Percentiles rank a stretch among this genome's conserved stretches.
Conservation (phyloP, 2,329 filamentous ascomycete genomes). For the Epichloe sylvatica region DNA sequence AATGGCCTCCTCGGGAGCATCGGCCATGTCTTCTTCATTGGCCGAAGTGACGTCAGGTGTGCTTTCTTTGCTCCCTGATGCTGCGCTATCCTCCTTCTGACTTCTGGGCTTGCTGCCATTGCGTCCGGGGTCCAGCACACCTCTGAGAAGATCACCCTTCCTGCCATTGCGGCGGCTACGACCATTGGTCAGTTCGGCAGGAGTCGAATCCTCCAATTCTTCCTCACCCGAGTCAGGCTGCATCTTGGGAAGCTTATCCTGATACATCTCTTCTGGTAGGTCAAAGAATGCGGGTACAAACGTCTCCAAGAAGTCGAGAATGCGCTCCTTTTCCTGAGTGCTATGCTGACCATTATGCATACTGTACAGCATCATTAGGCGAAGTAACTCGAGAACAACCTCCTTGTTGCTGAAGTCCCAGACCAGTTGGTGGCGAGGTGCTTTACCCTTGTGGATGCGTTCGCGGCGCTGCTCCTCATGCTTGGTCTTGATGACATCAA, state of each 20-base stretch:
- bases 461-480: conserved; percentile 78
- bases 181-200: conserved; percentile 56
- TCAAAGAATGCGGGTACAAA: conserved; percentile 69
- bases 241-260: conserved; percentile 52
- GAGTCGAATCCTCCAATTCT: conserved; percentile 57
- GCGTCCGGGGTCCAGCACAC: conserved; percentile 66
- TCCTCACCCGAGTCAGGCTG: conserved; percentile 61
- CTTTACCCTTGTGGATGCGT: conserved; percentile 46
- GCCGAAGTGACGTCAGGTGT: conserved; percentile 72
- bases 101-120: conserved; percentile 55
- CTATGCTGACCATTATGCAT: conserved; percentile 58
- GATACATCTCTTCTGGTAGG: conserved; percentile 54
- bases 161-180: conserved; percentile 58
- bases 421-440: conserved; percentile 57
- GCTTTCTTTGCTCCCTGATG: conserved; percentile 70
- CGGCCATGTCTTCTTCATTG: conserved; percentile 61
- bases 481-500: conserved; percentile 81
- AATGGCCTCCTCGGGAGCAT: conserved; percentile 41
- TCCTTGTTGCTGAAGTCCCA: conserved; percentile 61
- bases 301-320: conserved; percentile 60
- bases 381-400: conserved; percentile 48
- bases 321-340: conserved; percentile 57
- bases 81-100: conserved; percentile 68
- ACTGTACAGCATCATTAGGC: conserved; percentile 50
- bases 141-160: conserved; percentile 69